phyloP scores from a whole-genome alignment of 495 filamentous ascomycete species.

The Durotheca rogersii region DNA sequence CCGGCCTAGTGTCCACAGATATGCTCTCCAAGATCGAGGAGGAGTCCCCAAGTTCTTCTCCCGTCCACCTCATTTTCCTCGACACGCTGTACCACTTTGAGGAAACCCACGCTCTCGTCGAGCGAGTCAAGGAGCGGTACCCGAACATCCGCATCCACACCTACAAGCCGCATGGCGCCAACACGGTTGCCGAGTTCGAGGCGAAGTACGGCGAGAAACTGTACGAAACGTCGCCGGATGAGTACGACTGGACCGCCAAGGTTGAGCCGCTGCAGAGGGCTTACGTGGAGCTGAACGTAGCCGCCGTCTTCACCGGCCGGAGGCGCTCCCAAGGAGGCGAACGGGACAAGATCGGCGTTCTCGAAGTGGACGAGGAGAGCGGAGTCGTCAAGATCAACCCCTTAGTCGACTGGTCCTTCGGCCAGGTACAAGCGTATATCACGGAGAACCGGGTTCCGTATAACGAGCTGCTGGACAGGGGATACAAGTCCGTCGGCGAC shows the following conservation, averaged over 20 bases:
- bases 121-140: constrained; percentile 73
- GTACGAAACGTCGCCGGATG: constrained; percentile 82
- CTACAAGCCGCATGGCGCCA: constrained; percentile 76
- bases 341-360: constrained; percentile 80
- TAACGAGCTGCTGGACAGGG: constrained; percentile 83
- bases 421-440: constrained; percentile 85
- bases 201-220: constrained; percentile 76
- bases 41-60: constrained; percentile 58
- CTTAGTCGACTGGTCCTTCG: constrained; percentile 93
- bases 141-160: constrained; percentile 77
- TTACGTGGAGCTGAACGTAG: constrained; percentile 83
- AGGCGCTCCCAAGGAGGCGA: constrained; percentile 91
- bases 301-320: constrained; percentile 92
- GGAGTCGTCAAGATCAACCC: constrained; percentile 98
- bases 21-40: constrained; percentile 86
- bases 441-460: constrained; percentile 85
- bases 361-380: constrained; percentile 84
- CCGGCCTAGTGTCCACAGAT: constrained; percentile 89
- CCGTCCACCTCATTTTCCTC: constrained; percentile 92
- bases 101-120: constrained; percentile 82
- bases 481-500: constrained; percentile 97
- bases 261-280: constrained; percentile 94
- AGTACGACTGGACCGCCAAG: constrained; percentile 97
- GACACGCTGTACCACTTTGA: constrained; percentile 95
- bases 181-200: constrained; percentile 74